Percentiles rank a stretch among this genome's conserved stretches.
Conservation (phyloP, 129 eudicot species). For the Daucus carota region DH1_v3.0 NC_030387.2:36583001-36583500, state of each 20-base stretch:
- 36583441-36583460: constrained; percentile 21
- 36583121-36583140: constrained; percentile 3
- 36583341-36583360: too few relatives aligned
- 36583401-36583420: too few relatives aligned
- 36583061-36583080: neutral
- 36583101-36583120: neutral
- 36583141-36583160: neutral
- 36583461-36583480: constrained; percentile 51
- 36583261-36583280: too few relatives aligned
- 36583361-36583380: too few relatives aligned
- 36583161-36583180: neutral
- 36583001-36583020: neutral
- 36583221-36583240: too few relatives aligned
- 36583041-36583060: neutral
- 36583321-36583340: too few relatives aligned
- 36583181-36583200: neutral
- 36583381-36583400: too few relatives aligned
- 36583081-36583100: neutral
- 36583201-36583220: neutral
- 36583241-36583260: too few relatives aligned
- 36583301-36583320: too few relatives aligned
- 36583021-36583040: neutral
- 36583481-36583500: constrained; percentile 75
- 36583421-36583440: constrained; percentile 4
- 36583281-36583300: too few relatives aligned